Base-by-base conservation (phyloP, 2,329 filamentous ascomycete species). In the Decorospora gaudefroyi region DNA sequence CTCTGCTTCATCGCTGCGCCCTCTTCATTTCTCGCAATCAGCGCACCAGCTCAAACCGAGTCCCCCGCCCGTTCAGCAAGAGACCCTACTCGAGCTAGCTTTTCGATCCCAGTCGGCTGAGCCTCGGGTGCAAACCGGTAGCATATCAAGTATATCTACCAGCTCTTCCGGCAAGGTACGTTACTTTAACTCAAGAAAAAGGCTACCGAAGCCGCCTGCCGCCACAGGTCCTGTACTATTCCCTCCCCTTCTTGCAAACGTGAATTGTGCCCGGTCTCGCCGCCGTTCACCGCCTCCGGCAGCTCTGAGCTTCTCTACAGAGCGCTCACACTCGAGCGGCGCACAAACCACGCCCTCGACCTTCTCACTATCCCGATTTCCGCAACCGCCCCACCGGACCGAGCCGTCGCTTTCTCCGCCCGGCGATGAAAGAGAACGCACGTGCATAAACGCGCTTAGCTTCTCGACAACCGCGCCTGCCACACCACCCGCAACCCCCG, bases 401-500 rank as follows among this genome's bases (percentile, higher is more conserved):
- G 50, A 62, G 32, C 55, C 55, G 35, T 51, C 53, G 11, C 49
- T 59, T 35, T 59, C 57, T 15, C 57, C 53, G 6, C 49, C 49
- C 8, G 49, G 50, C 33, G 47, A 62, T 40, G 57, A 63, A 23
- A 53, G 54, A 47, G 55, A 48, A 7, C 27, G 39, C 30, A 45
- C 47, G 23, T 56, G 32, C 36, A 30, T 65, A 49, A 57, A 57
- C 42, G 35, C 59, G 18, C 49, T 46, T 16, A 59, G 51, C 34
- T 67, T 64, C 27, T 39, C 57, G 21, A 55, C 62, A 10, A 53
- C 61, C 12, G 60, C 61, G 10, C 66, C 64, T 2, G 65, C 45
- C 10, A 70, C 67, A 4, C 68, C 68, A 15, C 69, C 69, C 3
- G 60, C 64, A 19, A 71, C 69, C 4, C 68, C 69, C 31, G 68